phyloP scores from a whole-genome alignment of 306 rosid genomes.

The Macrotyloma uniflorum region DNA sequence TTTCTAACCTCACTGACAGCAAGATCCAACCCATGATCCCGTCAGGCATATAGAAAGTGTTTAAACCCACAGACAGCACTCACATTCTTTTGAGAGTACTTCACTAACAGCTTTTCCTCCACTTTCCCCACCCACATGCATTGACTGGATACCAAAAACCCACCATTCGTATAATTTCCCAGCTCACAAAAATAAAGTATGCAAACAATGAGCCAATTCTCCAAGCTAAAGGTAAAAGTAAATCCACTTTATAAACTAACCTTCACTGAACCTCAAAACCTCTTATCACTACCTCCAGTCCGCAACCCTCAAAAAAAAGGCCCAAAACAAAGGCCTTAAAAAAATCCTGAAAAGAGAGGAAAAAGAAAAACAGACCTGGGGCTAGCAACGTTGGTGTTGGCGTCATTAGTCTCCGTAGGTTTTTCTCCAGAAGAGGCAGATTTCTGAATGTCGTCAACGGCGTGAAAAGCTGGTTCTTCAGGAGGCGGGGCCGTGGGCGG shows the following conservation, averaged over 20 bases:
- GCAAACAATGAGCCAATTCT: not conserved
- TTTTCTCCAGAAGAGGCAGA: conserved; percentile 56
- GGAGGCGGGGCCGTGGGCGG: conserved; percentile 43
- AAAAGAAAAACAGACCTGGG: conserved; percentile 53
- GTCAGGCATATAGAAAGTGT: not conserved
- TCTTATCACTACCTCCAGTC: not conserved
- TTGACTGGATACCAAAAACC: conserved; percentile 27
- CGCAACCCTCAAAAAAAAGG: not conserved
- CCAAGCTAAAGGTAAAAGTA: conserved; percentile 6
- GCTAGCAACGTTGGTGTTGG: conserved; percentile 44
- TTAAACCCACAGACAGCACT: too few species aligned
- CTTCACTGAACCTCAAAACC: not conserved
- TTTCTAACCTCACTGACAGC: not conserved
- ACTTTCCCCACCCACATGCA: conserved; percentile 6
- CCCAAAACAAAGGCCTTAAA: too few species aligned
- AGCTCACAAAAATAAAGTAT: not conserved
- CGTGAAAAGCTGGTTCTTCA: conserved; percentile 51
- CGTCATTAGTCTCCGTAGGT: conserved; percentile 52
- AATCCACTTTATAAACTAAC: not conserved
- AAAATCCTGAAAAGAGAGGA: not conserved
- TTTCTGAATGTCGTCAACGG: conserved; percentile 53
- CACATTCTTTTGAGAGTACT: not conserved
- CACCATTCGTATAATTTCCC: not conserved
- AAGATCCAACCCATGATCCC: conserved; percentile 29
- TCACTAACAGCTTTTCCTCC: conserved; percentile 26